Percentiles rank a stretch among this genome's conserved stretches.
These are phyloP conservation scores for Saturnispora ahearnii DNA, from an alignment of 805 yeast genomes.

Conservation along the genomic window DNA sequence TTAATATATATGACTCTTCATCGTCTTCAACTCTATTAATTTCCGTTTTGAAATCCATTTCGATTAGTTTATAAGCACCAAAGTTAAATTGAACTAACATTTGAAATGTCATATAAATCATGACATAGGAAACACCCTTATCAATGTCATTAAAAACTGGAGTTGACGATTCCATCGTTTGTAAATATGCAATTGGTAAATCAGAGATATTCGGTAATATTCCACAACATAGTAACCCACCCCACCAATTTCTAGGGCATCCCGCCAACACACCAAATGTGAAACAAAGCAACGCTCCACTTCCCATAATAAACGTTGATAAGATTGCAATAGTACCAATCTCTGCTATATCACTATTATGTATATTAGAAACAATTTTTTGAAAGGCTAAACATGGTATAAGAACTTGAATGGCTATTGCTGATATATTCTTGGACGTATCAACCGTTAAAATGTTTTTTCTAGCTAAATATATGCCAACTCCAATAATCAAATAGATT, in stretches of 20 bases:
- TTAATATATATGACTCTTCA: background rate
- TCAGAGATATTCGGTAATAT: conserved; percentile 74
- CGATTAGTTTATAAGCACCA: conserved; percentile 65
- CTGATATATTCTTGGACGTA: conserved; percentile 62
- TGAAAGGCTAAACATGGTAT: conserved; percentile 71
- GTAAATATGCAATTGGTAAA: conserved; percentile 76
- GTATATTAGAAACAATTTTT: conserved; percentile 58
- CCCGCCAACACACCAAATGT: conserved; percentile 40
- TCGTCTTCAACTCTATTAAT: background rate
- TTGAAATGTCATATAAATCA: conserved; percentile 65
- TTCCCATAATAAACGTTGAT: conserved; percentile 35
- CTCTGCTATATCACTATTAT: conserved; percentile 57
- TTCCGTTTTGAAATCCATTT: conserved; percentile 49
- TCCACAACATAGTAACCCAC: conserved; percentile 63
- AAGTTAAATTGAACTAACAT: conserved; percentile 60
- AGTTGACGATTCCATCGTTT: conserved; percentile 58
- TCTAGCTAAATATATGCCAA: conserved; percentile 58
- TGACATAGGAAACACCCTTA: conserved; percentile 78
- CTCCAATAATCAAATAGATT: conserved; percentile 60
- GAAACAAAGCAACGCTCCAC: conserved; percentile 13
- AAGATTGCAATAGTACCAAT: conserved; percentile 56
- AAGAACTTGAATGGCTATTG: conserved; percentile 58
- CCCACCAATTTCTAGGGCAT: conserved; percentile 65
- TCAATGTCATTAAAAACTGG: conserved; percentile 47
- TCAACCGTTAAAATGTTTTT: conserved; percentile 57